A percentile compares a stretch with the other conserved stretches of the same genome.
Conservation (phyloP, 305 asterid genomes). For the Ilex paraguariensis region DNA sequence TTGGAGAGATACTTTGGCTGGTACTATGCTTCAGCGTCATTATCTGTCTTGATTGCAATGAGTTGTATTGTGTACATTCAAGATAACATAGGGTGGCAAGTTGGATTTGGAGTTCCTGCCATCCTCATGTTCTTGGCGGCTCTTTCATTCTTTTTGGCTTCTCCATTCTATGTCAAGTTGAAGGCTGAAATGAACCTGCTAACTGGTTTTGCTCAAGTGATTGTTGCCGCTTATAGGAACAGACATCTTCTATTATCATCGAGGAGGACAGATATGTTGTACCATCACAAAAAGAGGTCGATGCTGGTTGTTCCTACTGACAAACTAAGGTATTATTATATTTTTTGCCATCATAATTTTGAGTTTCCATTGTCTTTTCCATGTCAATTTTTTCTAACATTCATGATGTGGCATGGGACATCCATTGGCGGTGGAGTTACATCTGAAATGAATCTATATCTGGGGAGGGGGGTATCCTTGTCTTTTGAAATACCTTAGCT, state of each 20-base stretch:
- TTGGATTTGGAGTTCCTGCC: conserved; percentile 28
- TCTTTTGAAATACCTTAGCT: too few relatives aligned
- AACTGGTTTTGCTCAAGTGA: neutral
- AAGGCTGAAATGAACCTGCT: neutral
- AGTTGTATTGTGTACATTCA: conserved; percentile 26
- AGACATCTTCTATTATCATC: neutral
- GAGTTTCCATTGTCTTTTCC: too few relatives aligned
- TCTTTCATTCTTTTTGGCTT: conserved; percentile 15
- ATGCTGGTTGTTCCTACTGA: neutral
- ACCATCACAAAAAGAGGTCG: neutral
- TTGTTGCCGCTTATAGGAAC: neutral
- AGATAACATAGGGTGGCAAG: conserved; percentile 28
- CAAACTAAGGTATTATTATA: neutral
- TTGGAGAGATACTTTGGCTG: conserved; percentile 30
- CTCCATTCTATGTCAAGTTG: conserved; percentile 12
- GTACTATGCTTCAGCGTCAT: conserved; percentile 19
- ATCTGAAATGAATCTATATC: too few relatives aligned
- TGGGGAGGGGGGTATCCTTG: too few relatives aligned
- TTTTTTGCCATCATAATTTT: too few relatives aligned
- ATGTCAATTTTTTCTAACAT: too few relatives aligned
- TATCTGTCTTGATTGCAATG: conserved; percentile 18
- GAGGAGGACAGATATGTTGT: too few relatives aligned
- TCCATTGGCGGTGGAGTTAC: too few relatives aligned
- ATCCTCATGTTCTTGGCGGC: conserved; percentile 16
- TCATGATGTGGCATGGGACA: too few relatives aligned